phyloP scores from a whole-genome alignment of 371 early-diverging fungal genomes.

The Mortierella polycephala region DNA sequence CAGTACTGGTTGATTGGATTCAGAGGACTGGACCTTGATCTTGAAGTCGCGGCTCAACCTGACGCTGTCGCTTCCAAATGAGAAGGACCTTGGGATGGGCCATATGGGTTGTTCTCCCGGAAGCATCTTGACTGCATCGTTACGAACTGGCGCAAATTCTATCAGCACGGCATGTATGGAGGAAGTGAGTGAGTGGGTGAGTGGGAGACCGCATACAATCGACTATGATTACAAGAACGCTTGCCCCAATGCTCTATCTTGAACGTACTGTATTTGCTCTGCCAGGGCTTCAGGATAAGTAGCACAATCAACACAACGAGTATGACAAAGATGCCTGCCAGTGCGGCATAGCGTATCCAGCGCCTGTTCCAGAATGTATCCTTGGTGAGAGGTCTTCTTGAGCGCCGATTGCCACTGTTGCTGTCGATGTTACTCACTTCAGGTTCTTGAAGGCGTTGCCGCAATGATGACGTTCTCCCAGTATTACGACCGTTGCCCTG shows the following conservation, averaged over 20 bases:
- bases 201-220: neutral
- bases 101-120: conserved; percentile 45
- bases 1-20: neutral
- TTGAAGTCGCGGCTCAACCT: conserved; percentile 18
- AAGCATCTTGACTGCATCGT: conserved; percentile 30
- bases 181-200: neutral
- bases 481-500: neutral
- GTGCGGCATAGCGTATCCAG: conserved; percentile 18
- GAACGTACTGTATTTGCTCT: conserved; percentile 18
- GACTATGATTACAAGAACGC: neutral
- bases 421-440: neutral
- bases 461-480: neutral
- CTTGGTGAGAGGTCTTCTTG: neutral
- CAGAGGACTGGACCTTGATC: conserved; percentile 21
- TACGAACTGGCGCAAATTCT: conserved; percentile 30
- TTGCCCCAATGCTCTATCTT: too few relatives aligned
- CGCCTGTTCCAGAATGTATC: conserved; percentile 16
- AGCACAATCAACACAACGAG: neutral
- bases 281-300: conserved; percentile 28
- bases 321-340: conserved; percentile 6
- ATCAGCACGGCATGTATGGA: neutral
- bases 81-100: conserved; percentile 41
- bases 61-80: conserved; percentile 24
- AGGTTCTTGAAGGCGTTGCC: neutral
- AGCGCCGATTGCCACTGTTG: neutral